Base-by-base conservation (phyloP, 257 asterid genomes). In the Ehretia macrophylla region DNA sequence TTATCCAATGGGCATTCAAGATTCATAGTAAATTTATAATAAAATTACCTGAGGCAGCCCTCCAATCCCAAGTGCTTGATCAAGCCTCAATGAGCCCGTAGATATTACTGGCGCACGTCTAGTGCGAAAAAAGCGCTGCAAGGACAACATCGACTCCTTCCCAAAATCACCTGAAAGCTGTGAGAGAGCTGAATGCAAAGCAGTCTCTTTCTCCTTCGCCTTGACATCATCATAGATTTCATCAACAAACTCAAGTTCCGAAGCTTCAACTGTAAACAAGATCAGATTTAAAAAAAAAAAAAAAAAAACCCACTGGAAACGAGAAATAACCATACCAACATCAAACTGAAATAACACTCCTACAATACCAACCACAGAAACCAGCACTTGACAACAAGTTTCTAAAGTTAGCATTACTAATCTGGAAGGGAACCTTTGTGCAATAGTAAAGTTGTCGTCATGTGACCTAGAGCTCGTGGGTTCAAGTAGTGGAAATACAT, bases 21-120 rank as follows among this genome's bases (percentile, higher is more conserved):
- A 42, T 11, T 58, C 12, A 32, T 32, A 51, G 46, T 32, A 17
- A 53, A 52, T 22, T 40, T 19, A 54, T 48, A 45, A 74, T 10
- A 67, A n/a, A 58, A 63, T 68, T 67, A 89, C 99, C 99, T 86
- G 89, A 4, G 99, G 99, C 53, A 93, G 62, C 38, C 99, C 99
- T 65, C 99, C 99, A 32, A 81, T 68, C 45, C 97, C 96, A 63
- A 93, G 99, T 60, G 99, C 97, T 60, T 77, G 81, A 76, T 93
- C 99, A 46, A 93, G 88, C 74, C 71, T 85, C 77, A 93, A 54
- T 14, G 99, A 93, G 35, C 99, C 99, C 0, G 99, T 89, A 47
- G 99, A 82, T 75, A 89, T 79, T 46, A 85, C 94, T 12, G 84
- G 81, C 52, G 96, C 82, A 45, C 81, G 86, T 64, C 99, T 80